These are phyloP conservation scores for Fusarium stilboides DNA, from an alignment of 2,329 filamentous ascomycete genomes.

Conservation along the genomic window DNA sequence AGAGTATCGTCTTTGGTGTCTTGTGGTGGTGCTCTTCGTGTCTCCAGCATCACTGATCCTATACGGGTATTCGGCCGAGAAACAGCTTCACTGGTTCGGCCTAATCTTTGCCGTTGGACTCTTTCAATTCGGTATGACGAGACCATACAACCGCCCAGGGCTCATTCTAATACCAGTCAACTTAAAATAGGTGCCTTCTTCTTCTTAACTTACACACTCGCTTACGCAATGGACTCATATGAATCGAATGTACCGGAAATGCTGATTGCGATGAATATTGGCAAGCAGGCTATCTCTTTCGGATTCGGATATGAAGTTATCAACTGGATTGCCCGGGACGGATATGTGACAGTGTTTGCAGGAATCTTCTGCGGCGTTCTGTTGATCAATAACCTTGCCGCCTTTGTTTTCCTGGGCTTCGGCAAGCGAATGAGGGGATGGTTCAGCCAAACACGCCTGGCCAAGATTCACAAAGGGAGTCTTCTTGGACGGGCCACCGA, in stretches of 20 bases:
- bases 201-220: conserved; percentile 10
- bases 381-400: neutral
- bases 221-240: conserved; percentile 8
- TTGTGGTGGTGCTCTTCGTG: neutral
- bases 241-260: conserved; percentile 5
- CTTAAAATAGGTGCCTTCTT: neutral
- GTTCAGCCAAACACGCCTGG: no score
- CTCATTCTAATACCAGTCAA: no score
- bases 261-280: conserved; percentile 8
- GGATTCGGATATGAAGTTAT: conserved; percentile 6
- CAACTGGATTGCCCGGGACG: neutral
- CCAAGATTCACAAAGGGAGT: no score
- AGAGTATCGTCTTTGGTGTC: conserved; percentile 8
- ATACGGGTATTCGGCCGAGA: conserved; percentile 1
- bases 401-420: neutral
- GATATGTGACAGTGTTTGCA: conserved; percentile 1
- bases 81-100: conserved; percentile 2
- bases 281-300: conserved; percentile 6
- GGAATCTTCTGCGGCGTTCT: neutral
- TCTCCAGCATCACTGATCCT: conserved; percentile 1
- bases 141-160: no score
- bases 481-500: no score
- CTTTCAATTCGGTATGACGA: conserved; percentile 9
- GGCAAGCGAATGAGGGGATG: no score
- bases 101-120: neutral